Percentiles rank a stretch among this genome's conserved stretches.
Evolutionary conservation across 1,284 basidiomycete species (phyloP).

Genomic region (Microbotryum lychnidis-dioicae): DNA sequence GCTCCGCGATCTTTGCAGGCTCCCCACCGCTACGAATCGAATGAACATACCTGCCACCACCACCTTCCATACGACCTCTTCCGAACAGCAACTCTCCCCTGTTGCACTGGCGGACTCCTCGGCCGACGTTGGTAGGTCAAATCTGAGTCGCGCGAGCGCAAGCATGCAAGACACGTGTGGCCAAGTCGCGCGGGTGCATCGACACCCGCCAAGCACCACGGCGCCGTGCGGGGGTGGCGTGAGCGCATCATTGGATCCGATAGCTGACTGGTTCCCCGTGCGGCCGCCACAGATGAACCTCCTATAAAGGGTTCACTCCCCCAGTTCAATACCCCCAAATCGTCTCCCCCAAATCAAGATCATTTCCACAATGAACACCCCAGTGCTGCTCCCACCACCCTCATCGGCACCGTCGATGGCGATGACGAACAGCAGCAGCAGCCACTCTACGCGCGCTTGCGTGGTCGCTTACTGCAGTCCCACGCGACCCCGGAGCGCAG

Average conservation of each 20-base stretch:
- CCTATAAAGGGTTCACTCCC: slow-evolving; percentile 14
- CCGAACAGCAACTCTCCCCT: no score
- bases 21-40: no score
- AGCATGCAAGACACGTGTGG: no score
- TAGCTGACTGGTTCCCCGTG: background rate
- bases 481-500: background rate
- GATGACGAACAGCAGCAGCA: background rate
- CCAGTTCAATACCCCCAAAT: background rate
- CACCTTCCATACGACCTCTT: no score
- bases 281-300: slow-evolving; percentile 8
- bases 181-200: background rate
- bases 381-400: background rate
- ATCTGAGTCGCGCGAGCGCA: background rate
- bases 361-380: background rate
- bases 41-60: no score
- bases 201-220: no score
- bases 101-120: no score
- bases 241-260: slow-evolving; percentile 7
- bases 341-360: no score
- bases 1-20: background rate
- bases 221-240: background rate
- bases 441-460: slow-evolving; percentile 7
- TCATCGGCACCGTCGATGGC: slow-evolving; percentile 1
- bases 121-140: background rate
- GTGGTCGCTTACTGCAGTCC: background rate